Percentiles rank a stretch among this genome's conserved stretches.
These are phyloP conservation scores for Solanum tarijense DNA, from an alignment of 257 asterid genomes.

Conservation along the genomic window DNA sequence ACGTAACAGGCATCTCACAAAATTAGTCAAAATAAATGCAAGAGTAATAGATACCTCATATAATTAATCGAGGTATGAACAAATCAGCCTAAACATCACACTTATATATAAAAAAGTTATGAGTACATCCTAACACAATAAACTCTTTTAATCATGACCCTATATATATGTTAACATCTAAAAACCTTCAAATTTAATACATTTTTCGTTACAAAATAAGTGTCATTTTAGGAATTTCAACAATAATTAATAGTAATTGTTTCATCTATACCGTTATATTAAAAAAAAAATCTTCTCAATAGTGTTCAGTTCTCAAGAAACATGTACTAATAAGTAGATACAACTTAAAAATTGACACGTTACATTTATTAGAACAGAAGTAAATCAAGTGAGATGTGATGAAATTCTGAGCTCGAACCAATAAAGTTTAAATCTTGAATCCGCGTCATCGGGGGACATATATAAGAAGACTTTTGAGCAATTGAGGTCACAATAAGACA, in stretches of 20 bases:
- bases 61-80: rapidly evolving
- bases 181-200: not conserved
- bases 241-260: too few species aligned
- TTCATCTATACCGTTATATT: not conserved
- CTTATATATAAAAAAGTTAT: not conserved
- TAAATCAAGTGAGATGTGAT: not conserved
- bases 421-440: not conserved
- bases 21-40: not conserved
- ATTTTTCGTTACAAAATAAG: not conserved
- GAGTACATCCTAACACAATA: not conserved
- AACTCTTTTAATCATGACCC: not conserved
- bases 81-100: not conserved
- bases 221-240: not conserved
- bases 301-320: not conserved
- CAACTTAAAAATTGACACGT: not conserved
- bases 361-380: not conserved
- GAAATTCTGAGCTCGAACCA: not conserved
- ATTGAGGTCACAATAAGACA: not conserved
- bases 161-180: not conserved
- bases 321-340: not conserved
- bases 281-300: not conserved
- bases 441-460: not conserved
- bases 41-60: not conserved
- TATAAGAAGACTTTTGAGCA: not conserved
- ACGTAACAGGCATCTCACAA: not conserved